Base-by-base conservation (phyloP, 139 green algal species). In the Chlorella sp. region DNA sequence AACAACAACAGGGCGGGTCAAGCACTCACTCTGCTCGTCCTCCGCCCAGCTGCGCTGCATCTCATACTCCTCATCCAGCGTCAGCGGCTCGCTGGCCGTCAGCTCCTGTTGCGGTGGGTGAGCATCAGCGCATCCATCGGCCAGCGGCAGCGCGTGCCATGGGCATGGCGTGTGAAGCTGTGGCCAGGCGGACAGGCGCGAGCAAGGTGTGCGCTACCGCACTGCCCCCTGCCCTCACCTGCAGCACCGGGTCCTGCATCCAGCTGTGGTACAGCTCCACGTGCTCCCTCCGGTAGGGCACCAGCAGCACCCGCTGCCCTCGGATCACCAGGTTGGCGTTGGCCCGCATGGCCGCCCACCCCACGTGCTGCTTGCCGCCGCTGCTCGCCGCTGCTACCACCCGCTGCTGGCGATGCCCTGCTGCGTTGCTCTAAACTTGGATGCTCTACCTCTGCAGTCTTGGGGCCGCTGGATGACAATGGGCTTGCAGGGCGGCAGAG, bases 41-140 rank as follows among this genome's bases (percentile, higher is more conserved):
- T 94, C 88, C 40, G 43, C 46, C 95, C 95, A 98, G 24, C 76
- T 87, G 5, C 85, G 48, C 87, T 97, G 94, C 95, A 98, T 98
- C 0, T 85, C 86, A 73, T 96, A 95, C 83, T 98, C 95, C 74
- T 97, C 93, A 54, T 95, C 81, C 36, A 94, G 70, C 9, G 51
- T 89, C 5, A 98, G 87, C 0, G 90, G 94, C 87, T 97, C 94
- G 40, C 90, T 95, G 9, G 94, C 94, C 20, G 94, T 97, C 1
- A 86, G 82, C 85, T 96, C 86, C 72, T 93, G 89, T 32, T 98
- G 77, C 1, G 75, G 40, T 3, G 90, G 84, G 80, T 95, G 92
- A 90, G 74, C 80, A 69, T 9, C 3, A 60, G 44, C n/a, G n/a
- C n/a, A n/a, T 73, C n/a, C 48, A 73, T 30, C 48, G 5, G 19